Evolutionary conservation across 257 asterid genomes (phyloP).

Genomic region (Capsicum chinense): DNA sequence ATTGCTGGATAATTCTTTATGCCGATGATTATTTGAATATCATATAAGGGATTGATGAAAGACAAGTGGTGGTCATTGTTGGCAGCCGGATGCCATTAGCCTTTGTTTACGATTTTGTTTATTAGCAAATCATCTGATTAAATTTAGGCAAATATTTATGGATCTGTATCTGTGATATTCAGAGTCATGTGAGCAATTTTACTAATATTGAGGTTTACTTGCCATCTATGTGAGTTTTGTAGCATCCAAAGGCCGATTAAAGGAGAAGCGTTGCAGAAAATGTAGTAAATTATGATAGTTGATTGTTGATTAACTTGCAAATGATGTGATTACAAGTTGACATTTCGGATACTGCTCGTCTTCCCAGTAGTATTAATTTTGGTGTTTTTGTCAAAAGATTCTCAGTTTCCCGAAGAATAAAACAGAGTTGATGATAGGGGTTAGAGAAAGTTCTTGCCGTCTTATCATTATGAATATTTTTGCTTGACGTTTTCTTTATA

Average conservation of each 20-base stretch:
- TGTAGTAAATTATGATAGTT: not conserved
- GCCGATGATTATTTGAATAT: not conserved
- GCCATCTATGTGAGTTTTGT: not conserved
- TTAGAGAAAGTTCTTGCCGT: not conserved
- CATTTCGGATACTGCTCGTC: not conserved
- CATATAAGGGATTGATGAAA: not conserved
- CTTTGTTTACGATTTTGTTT: not conserved
- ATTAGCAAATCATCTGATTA: not conserved
- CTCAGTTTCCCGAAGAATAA: not conserved
- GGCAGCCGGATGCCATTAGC: not conserved
- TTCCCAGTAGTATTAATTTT: not conserved
- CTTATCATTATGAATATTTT: not conserved
- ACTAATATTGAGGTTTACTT: not conserved
- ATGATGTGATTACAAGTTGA: not conserved
- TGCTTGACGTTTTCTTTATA: not conserved
- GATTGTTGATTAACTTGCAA: not conserved
- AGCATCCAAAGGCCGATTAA: not conserved
- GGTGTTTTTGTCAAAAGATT: not conserved
- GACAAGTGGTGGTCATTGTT: not conserved
- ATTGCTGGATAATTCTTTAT: not conserved
- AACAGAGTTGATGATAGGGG: not conserved
- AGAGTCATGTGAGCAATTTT: not conserved
- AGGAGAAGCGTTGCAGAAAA: not conserved
- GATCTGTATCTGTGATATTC: conserved; percentile 15
- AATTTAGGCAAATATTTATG: not conserved